Conservation (phyloP, 148 eudicot species). For the Amaranthus cruentus region DNA sequence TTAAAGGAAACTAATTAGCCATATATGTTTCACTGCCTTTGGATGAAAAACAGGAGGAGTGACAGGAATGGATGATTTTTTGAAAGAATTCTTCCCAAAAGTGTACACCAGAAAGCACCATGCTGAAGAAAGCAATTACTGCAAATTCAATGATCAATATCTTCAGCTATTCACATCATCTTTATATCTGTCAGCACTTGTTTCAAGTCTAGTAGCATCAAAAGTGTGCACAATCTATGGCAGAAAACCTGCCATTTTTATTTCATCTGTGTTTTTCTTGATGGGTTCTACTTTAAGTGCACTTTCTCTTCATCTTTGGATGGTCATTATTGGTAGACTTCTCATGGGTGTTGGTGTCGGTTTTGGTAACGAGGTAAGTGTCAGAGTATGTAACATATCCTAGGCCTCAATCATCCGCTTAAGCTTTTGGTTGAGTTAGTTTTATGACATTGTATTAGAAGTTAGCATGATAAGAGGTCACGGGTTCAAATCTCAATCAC, state of each 20-base stretch:
- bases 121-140: slow-evolving; percentile 62
- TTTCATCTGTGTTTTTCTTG: slow-evolving; percentile 21
- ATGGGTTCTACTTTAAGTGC: slow-evolving; percentile 34
- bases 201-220: slow-evolving; percentile 59
- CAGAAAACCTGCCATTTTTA: slow-evolving; percentile 10
- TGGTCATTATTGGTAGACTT: slow-evolving; percentile 62
- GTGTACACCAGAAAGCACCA: slow-evolving; percentile 41
- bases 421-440: too few relatives aligned
- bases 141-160: slow-evolving; percentile 59
- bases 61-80: slow-evolving; percentile 69
- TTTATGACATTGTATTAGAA: too few relatives aligned
- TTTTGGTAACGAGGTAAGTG: slow-evolving; percentile 64
- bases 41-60: slow-evolving; percentile 50
- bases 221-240: slow-evolving; percentile 37
- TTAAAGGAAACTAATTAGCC: too few relatives aligned
- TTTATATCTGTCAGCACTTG: slow-evolving; percentile 62
- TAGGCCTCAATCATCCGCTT: too few relatives aligned
- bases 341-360: slow-evolving; percentile 73
- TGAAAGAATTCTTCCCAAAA: slow-evolving; percentile 53
- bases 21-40: neutral
- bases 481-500: too few relatives aligned
- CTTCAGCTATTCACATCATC: slow-evolving; percentile 79
- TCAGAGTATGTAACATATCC: too few relatives aligned
- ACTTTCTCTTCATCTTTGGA: slow-evolving; percentile 32
- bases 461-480: too few relatives aligned